These are phyloP conservation scores for Pestalotiopsis sp. DNA, from an alignment of 2,329 filamentous ascomycete species.

Conservation along the genomic window DNA sequence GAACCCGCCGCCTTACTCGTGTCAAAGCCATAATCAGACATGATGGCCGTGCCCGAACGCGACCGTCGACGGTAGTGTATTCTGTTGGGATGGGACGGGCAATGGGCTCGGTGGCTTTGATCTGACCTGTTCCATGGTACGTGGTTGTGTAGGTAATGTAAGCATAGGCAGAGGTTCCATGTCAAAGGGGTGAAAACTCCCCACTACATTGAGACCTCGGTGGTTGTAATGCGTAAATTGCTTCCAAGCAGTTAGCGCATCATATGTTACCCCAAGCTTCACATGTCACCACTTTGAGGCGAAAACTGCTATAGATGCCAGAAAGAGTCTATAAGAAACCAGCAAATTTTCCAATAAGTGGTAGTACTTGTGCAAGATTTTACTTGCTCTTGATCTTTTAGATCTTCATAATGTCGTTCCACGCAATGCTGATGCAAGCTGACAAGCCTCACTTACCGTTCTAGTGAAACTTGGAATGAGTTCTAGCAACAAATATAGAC, in stretches of 20 bases:
- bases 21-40: slow-evolving; percentile 38
- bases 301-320: not conserved
- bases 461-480: not conserved
- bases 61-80: not conserved
- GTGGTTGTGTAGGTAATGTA: not conserved
- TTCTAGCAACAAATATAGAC: not conserved
- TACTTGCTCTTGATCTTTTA: not conserved
- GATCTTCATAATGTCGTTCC: not conserved
- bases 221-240: not conserved
- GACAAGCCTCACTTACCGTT: not conserved
- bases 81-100: not conserved
- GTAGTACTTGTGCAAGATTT: not conserved
- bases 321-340: not conserved
- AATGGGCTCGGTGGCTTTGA: not conserved
- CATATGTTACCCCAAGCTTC: not conserved
- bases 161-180: not conserved
- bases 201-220: slow-evolving; percentile 4
- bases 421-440: not conserved
- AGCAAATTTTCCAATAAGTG: not conserved
- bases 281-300: not conserved
- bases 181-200: not conserved
- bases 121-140: not conserved
- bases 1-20: slow-evolving; percentile 27
- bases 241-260: not conserved
- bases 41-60: slow-evolving; percentile 20